These are phyloP conservation scores for Neurospora sublineolata DNA, from an alignment of 495 filamentous ascomycete species.

Conservation along the genomic window DNA sequence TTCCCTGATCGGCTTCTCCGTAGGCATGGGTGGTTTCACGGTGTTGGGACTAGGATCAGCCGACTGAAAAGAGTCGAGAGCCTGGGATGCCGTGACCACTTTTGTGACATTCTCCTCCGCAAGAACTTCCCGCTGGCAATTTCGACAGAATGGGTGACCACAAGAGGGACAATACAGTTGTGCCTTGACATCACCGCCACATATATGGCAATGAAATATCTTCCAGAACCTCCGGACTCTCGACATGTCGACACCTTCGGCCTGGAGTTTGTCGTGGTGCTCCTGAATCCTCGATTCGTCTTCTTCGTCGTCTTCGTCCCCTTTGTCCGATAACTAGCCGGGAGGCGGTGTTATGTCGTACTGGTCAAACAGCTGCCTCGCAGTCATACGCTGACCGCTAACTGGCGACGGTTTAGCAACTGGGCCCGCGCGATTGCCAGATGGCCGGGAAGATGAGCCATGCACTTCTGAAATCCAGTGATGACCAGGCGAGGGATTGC, in stretches of 20 bases:
- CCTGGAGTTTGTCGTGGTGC: conserved; percentile 1
- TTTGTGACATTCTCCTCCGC: conserved; percentile 8
- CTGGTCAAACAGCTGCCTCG: conserved; percentile 24
- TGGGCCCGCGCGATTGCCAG: not conserved
- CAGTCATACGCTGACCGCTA: conserved; percentile 1
- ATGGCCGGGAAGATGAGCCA: not conserved
- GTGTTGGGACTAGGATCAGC: not conserved
- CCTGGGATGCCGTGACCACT: not conserved
- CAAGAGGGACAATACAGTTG: conserved; percentile 25
- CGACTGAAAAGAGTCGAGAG: not conserved
- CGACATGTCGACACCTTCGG: not conserved
- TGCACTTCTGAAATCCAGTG: not conserved
- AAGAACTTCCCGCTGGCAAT: conserved; percentile 18
- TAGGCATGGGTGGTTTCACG: not conserved
- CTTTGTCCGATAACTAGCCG: conserved; percentile 31
- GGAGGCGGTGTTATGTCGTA: conserved; percentile 24
- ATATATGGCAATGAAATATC: conserved; percentile 32
- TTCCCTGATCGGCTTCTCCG: not conserved
- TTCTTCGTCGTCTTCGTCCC: conserved; percentile 14
- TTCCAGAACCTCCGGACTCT: conserved; percentile 3
- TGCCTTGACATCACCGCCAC: conserved; percentile 22
- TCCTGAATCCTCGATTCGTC: conserved; percentile 18
- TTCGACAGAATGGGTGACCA: conserved; percentile 25
- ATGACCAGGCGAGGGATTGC: not conserved
- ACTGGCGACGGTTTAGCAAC: not conserved